Evolutionary conservation across 2,329 filamentous ascomycete genomes (phyloP), one percentile per base, ranked within the genome.

Genomic region (Podosphaera xanthii): DNA sequence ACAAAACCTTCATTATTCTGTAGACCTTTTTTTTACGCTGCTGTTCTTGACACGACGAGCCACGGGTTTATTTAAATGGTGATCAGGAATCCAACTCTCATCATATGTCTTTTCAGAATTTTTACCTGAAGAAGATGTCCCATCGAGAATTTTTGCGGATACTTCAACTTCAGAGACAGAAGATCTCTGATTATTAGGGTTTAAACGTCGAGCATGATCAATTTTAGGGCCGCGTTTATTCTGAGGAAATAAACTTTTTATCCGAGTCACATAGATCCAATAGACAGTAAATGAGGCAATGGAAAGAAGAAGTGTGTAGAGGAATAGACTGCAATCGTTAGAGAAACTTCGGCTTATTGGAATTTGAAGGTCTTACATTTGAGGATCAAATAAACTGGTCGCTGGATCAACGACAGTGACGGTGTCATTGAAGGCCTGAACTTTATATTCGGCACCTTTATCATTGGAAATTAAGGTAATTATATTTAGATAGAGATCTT

Each of bases 221-320:
- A 65, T 66, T 60, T 69, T 69, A 52, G 67, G 67, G 42, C 67
- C 66, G 31, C 65, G 81, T 76, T 88, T 86, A 65, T 84, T 83
- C 77, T 95, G 88, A 56, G 92, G 91, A 78, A 97, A 95, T 70
- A 98, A 86, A 12, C 89, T 84, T 68, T 89, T 87, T 73, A 98
- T 86, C 89, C 91, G 97, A 68, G 91, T 94, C 76, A 85, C 92
- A 81, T 98, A 98, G 75, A 96, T 88, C 73, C 95, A 95, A 81
- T 91, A 96, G 70, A 85, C 80, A 59, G 84, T 88, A 62, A 86
- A 89, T 64, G 74, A 81, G 70, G 94, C 94, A 63, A 78, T 80
- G 62, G 78, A 83, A 59, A 84, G 76, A 66, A 98, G 85, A 76
- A 97, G 83, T 70, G 95, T 77, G 77, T 97, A 97, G 63, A 98